Evolutionary conservation across 257 asterid genomes (phyloP).

Genomic region (Solanum corneliomulleri): DNA sequence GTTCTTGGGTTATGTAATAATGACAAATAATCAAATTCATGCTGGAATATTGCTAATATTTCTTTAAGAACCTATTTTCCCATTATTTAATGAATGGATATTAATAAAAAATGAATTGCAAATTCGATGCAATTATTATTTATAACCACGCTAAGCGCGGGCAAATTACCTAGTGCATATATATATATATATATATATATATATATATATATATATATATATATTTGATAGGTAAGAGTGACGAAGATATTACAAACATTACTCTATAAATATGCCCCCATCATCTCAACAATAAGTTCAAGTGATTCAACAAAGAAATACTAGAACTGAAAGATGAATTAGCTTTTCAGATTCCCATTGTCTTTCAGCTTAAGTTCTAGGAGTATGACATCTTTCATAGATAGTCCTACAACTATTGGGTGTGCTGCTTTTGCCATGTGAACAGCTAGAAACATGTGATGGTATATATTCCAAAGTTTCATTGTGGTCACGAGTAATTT

Average conservation of each 20-base stretch:
- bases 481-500: not conserved
- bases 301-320: not conserved
- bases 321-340: not conserved
- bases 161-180: too few relatives aligned
- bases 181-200: too few relatives aligned
- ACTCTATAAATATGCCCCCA: not conserved
- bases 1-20: too few relatives aligned
- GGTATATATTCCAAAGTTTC: not conserved
- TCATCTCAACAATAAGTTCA: not conserved
- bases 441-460: not conserved
- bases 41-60: too few relatives aligned
- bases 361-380: not conserved
- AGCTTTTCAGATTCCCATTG: not conserved
- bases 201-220: too few relatives aligned
- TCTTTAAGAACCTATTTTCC: too few relatives aligned
- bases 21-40: too few relatives aligned
- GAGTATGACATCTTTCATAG: not conserved
- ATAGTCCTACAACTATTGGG: not conserved
- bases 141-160: too few relatives aligned
- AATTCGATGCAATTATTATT: too few relatives aligned
- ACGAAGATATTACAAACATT: not conserved
- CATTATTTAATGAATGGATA: too few relatives aligned
- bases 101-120: too few relatives aligned
- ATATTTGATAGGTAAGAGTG: not conserved
- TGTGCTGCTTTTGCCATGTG: not conserved